Percentiles rank a stretch among this genome's conserved stretches.
phyloP scores from a whole-genome alignment of 202 grass and related monocot genomes.

The Schoenoplectus tabernaemontani region DNA sequence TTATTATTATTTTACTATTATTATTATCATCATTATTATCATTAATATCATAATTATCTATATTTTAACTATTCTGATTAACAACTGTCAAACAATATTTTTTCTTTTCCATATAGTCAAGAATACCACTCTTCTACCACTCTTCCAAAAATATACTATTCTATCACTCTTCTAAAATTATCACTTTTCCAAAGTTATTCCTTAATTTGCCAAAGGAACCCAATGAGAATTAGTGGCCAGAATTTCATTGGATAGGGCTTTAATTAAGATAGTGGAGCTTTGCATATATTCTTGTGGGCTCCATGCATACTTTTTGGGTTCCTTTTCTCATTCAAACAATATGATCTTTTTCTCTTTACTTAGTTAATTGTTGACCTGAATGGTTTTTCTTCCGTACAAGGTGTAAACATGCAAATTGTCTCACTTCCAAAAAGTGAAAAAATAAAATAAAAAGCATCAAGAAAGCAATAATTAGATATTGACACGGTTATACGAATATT shows the following conservation, averaged over 20 bases:
- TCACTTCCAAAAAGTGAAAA: neutral
- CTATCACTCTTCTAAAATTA: too few species aligned
- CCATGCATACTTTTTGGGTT: neutral
- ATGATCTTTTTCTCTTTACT: neutral
- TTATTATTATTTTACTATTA: too few species aligned
- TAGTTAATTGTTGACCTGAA: neutral
- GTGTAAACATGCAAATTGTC: slow-evolving; percentile 7
- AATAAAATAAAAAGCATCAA: neutral
- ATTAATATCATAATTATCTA: too few species aligned
- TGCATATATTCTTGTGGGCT: slow-evolving; percentile 33
- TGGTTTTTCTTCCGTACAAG: slow-evolving; percentile 4
- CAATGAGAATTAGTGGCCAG: slow-evolving; percentile 13
- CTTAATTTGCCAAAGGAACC: too few species aligned
- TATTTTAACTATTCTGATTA: too few species aligned
- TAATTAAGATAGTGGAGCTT: slow-evolving; percentile 16
- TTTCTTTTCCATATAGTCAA: too few species aligned
- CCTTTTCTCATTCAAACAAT: slow-evolving; percentile 10
- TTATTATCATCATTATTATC: too few species aligned
- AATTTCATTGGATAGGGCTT: slow-evolving; percentile 18
- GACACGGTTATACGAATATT: neutral
- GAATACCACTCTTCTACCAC: too few species aligned
- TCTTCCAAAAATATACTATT: too few species aligned
- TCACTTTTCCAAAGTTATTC: too few species aligned
- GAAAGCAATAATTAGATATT: neutral
- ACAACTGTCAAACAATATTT: too few species aligned